Evolutionary conservation across 345 rosid genomes (phyloP), one percentile per base, ranked within the genome.

Genomic region (Tarenaya hassleriana): DNA sequence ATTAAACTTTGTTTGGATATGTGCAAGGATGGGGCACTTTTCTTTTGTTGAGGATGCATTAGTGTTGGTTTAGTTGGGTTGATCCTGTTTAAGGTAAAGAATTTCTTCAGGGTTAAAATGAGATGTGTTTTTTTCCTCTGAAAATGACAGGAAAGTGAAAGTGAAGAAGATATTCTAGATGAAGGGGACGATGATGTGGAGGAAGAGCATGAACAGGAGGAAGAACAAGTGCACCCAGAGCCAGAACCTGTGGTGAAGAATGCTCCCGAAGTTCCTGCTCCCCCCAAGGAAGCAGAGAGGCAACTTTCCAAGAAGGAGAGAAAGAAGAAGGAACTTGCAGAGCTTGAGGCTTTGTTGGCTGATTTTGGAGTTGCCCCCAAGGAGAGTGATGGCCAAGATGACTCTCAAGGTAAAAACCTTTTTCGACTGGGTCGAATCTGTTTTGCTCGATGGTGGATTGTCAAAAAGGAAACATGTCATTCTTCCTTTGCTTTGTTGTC

Each of bases 311-410:
- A 88, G 67, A 88, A 84, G 70, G 97, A 88, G 75, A 70, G 59
- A 71, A 88, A 84, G 62, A 88, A 82, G 69, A 84, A 88, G 64
- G 97, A 78, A 60, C 95, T 88, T 70, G 95, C 69, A n/a, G 97
- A 88, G 71, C 91, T 88, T 50, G 97, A 88, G 40, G 97, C 91
- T 37, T 67, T 88, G 68, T 71, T 88, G 27, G 97, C 95, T 59
- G 91, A 84, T 60, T 74, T 88, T 55, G 88, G 80, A 24, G 75
- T 73, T 51, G 12, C 73, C 24, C 66, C 60, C 0, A 65, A 69
- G 20, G 88, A 82, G 61, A 66, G 55, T 45, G 74, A 73, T 53
- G 78, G 59, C 49, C 80, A 66, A 64, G 82, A 70, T 11, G 80
- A 72, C 52, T 59, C 77, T 34, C 55, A 10, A 48, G 83, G 92